A percentile compares a stretch with the other conserved stretches of the same genome.
Conservation (phyloP, 202 grass and related monocot genomes). For the Schoenoplectus tabernaemontani region DNA sequence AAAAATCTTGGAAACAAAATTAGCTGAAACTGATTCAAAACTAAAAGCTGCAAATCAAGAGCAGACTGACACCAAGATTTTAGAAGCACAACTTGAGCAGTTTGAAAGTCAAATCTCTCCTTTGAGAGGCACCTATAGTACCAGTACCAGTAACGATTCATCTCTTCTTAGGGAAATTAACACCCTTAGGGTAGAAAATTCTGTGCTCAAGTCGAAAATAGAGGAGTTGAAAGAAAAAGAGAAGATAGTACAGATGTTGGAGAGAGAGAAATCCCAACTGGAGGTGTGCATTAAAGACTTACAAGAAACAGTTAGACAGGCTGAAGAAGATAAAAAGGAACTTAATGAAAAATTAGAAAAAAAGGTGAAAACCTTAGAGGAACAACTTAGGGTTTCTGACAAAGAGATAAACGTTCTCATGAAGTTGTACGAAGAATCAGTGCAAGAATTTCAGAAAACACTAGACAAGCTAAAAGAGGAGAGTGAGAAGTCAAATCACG, state of each 20-base stretch:
- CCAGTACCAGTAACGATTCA: slow-evolving; percentile 26
- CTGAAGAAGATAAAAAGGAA: slow-evolving; percentile 40
- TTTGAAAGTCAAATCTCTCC: slow-evolving; percentile 29
- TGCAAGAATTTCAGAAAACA: slow-evolving; percentile 64
- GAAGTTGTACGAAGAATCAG: slow-evolving; percentile 74
- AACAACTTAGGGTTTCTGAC: slow-evolving; percentile 48
- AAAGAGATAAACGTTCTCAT: slow-evolving; percentile 64
- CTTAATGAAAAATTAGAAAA: slow-evolving; percentile 57
- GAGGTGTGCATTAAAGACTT: slow-evolving; percentile 50
- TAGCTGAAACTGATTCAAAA: slow-evolving; percentile 45
- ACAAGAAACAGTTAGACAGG: slow-evolving; percentile 36
- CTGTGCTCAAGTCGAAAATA: slow-evolving; percentile 51
- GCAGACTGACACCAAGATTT: slow-evolving; percentile 29
- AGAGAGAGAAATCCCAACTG: slow-evolving; percentile 60
- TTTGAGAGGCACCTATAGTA: slow-evolving; percentile 9
- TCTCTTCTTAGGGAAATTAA: slow-evolving; percentile 36
- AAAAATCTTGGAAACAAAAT: slow-evolving; percentile 50
- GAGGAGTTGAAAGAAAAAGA: slow-evolving; percentile 49
- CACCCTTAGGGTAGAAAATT: slow-evolving; percentile 49
- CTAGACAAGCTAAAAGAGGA: slow-evolving; percentile 66
- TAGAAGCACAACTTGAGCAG: slow-evolving; percentile 30
- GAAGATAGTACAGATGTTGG: slow-evolving; percentile 41
- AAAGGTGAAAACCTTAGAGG: slow-evolving; percentile 57
- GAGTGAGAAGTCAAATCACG: slow-evolving; percentile 45
- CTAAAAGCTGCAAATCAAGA: slow-evolving; percentile 40